Base-by-base conservation (phyloP, 345 rosid species). In the Leavenworthia alabamica region DNA sequence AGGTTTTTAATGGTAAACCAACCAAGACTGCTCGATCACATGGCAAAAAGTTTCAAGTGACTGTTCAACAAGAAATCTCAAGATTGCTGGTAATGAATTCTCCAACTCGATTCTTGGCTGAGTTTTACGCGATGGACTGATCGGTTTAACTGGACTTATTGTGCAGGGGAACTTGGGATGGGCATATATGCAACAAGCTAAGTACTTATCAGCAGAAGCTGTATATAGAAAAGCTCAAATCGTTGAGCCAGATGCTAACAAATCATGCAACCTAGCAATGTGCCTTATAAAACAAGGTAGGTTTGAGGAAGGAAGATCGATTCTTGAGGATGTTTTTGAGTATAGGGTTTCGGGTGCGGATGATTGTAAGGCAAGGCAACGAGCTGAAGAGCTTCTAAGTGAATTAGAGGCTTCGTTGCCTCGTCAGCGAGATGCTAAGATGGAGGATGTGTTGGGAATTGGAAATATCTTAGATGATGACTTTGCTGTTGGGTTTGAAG, bases 21-120 rank as follows among this genome's bases (percentile, higher is more conserved):
- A 93, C 97, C 32, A 93, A 84, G 73, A 93, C 95, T 1, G 97
- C 99, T 5, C 86, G 99, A 11, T 93, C 96, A 6, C 99, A 87
- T 10, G 99, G 97, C 70, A 89, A 86, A 79, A 93, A 87, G 52
- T 89, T 93, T 48, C 99, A 81, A 60, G 97, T 93, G 41, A 86
- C 99, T 0, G 89, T 93, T 16, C 70, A 82, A 76, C 97, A 89
- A 77, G 97, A 93, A 71, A 86, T 73, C 23, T 81, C 97, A 35
- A 78, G 96, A 80, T 68, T 93, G 49, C 64, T 93, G 86, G 99
- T 93, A 81, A 15, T 0, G 2, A 19, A 3, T 8, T 4, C 28
- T 26, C 33, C 33, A 20, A 8, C 17, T 27, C 15, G 1, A 12
- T 13, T 8, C 16, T 10, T 13, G 35, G n/a, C 2, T 67, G 19